Percentiles rank a stretch among this genome's conserved stretches.
Evolutionary conservation across 257 asterid genomes (phyloP).

Genomic region (Ocimum tenuiflorum): DNA sequence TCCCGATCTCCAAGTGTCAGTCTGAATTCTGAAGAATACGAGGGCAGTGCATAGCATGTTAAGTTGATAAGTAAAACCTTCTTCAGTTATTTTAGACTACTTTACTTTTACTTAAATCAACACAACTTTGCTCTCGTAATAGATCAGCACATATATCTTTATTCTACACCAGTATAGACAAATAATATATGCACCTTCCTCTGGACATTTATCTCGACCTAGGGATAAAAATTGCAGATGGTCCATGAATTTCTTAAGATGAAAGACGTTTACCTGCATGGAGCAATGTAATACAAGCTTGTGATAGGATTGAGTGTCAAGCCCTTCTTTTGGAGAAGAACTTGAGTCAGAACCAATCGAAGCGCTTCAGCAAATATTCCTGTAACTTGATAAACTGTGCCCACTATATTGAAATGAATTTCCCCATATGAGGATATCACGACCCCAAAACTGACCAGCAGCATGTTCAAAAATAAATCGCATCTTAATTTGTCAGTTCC

Average conservation of each 20-base stretch:
- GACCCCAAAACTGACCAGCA: conserved; percentile 89
- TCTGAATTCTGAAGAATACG: not conserved
- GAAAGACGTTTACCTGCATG: conserved; percentile 75
- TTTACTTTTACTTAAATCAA: not conserved
- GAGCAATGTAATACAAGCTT: conserved; percentile 95
- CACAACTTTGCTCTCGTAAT: not conserved
- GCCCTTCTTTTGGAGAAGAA: conserved; percentile 92
- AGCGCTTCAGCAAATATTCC: conserved; percentile 98
- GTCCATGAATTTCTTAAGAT: conserved; percentile 6
- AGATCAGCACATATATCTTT: not conserved
- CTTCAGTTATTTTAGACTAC: not conserved
- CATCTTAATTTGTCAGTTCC: conserved; percentile 90
- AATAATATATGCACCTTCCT: not conserved
- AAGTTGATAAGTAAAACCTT: not conserved
- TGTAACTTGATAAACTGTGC: conserved; percentile 94
- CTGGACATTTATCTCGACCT: not conserved
- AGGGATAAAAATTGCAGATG: not conserved
- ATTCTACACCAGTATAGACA: not conserved
- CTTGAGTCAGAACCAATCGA: conserved; percentile 93
- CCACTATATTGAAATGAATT: conserved; percentile 88
- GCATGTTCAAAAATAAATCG: conserved; percentile 81
- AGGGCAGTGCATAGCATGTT: not conserved
- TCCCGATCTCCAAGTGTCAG: not conserved
- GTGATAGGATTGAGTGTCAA: conserved; percentile 89
- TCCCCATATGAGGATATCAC: conserved; percentile 95